Percentiles rank a stretch among this genome's conserved stretches.
These are phyloP conservation scores for Russula compacta DNA, from an alignment of 768 basidiomycete species.

Conservation along the genomic window DNA sequence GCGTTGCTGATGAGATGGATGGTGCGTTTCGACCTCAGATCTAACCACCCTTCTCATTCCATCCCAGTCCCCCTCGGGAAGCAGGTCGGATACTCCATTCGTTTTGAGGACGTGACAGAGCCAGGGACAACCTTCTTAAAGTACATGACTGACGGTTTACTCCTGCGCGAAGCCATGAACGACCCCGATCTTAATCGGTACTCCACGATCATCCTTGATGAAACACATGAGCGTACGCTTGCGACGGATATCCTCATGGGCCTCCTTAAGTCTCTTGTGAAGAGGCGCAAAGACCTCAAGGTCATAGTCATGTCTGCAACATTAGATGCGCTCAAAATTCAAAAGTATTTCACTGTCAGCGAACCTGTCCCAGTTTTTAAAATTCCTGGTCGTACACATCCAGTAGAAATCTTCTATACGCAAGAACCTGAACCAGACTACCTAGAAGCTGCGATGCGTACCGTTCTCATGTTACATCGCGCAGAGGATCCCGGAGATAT, in stretches of 20 bases:
- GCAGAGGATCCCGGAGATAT: slow-evolving; percentile 91
- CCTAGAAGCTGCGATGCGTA: slow-evolving; percentile 92
- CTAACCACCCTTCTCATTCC: slow-evolving; percentile 2
- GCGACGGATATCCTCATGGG: slow-evolving; percentile 99
- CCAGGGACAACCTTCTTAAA: slow-evolving; percentile 89
- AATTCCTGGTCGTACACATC: slow-evolving; percentile 87
- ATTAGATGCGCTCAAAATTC: slow-evolving; percentile 95
- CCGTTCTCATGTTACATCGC: slow-evolving; percentile 94
- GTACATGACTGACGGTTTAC: slow-evolving; percentile 99
- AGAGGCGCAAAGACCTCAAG: slow-evolving; percentile 80
- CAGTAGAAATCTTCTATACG: slow-evolving; percentile 92
- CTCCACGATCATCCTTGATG: slow-evolving; percentile 96
- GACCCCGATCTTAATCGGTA: slow-evolving; percentile 83
- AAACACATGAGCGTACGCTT: slow-evolving; percentile 96
- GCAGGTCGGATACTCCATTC: slow-evolving; percentile 95
- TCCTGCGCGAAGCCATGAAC: slow-evolving; percentile 96
- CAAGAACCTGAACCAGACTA: slow-evolving; percentile 92
- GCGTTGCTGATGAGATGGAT: slow-evolving; percentile 99
- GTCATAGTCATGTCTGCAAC: slow-evolving; percentile 99
- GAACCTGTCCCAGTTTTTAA: slow-evolving; percentile 69
- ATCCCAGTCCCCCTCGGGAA: slow-evolving; percentile 76
- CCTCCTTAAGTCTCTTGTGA: slow-evolving; percentile 76
- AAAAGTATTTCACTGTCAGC: slow-evolving; percentile 72
- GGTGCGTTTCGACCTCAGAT: slow-evolving; percentile 41
- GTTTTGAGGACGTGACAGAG: slow-evolving; percentile 96